Evolutionary conservation across 2,329 filamentous ascomycete genomes (phyloP).

Genomic region (Ambrosiella beaveri): DNA sequence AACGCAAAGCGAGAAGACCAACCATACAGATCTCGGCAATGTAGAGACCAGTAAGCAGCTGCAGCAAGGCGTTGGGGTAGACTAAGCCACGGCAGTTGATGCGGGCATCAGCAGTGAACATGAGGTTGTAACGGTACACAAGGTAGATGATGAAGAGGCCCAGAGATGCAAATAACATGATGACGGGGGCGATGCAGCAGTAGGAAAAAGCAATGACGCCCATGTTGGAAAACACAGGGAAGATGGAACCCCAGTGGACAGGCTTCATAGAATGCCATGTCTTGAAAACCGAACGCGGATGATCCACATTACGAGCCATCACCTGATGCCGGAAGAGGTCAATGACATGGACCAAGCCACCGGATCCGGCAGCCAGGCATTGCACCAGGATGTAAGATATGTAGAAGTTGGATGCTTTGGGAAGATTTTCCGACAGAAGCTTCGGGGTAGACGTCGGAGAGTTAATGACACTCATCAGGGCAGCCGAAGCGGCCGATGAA

Average conservation of each 20-base stretch:
- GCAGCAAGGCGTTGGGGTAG: conserved; percentile 75
- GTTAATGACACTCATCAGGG: conserved; percentile 41
- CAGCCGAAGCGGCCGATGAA: conserved; percentile 53
- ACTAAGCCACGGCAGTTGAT: conserved; percentile 79
- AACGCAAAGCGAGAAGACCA: conserved; percentile 60
- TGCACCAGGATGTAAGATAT: conserved; percentile 88
- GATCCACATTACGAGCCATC: conserved; percentile 57
- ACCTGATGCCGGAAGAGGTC: conserved; percentile 43
- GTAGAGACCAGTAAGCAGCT: conserved; percentile 71
- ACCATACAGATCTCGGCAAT: conserved; percentile 68
- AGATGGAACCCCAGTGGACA: conserved; percentile 68
- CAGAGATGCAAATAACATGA: conserved; percentile 64
- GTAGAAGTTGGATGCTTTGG: conserved; percentile 71
- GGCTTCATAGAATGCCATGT: conserved; percentile 59
- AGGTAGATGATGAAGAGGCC: conserved; percentile 71
- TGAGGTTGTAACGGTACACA: conserved; percentile 76
- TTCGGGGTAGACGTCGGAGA: conserved; percentile 16
- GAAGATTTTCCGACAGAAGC: conserved; percentile 51
- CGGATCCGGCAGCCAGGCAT: conserved; percentile 61
- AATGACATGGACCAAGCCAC: conserved; percentile 51
- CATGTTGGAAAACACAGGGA: conserved; percentile 69
- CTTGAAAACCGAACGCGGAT: conserved; percentile 61
- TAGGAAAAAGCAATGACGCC: conserved; percentile 71
- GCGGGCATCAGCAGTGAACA: conserved; percentile 67
- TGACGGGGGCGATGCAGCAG: conserved; percentile 68